Evolutionary conservation across 2,329 filamentous ascomycete genomes (phyloP), one percentile per base, ranked within the genome.

Genomic region (Aspergillus sp.): DNA sequence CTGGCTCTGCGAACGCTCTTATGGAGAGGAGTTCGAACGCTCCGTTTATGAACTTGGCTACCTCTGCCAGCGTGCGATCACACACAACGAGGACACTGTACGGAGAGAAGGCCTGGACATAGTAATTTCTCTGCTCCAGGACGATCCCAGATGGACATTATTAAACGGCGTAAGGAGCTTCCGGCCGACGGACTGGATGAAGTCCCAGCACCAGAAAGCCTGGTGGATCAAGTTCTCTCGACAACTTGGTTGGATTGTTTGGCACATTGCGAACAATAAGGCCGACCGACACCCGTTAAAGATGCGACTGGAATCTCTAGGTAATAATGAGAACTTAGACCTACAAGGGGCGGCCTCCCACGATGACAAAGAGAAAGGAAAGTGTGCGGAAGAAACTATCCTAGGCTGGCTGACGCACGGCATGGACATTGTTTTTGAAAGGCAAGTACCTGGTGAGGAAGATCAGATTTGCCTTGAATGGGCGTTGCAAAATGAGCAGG

Each of bases 1-100:
- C 9, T 75, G 73, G 72, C 58, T 75, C 1, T 71, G 70, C 19
- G 39, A 70, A 23, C 62, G 71, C 2, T 68, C 65, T 21, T 67
- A 67, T 5, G 62, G 62, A 1, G 10, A 39, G 4, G 67, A 73
- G 9, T 69, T 73, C 13, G 63, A 72, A 7, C 41, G 49, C 4
- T 72, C 70, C 5, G 43, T 68, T 0, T 67, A 67, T 15, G 67
- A 69, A 8, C 19, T 75, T 0, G 72, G 70, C 1, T 62, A 63
- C 21, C 60, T 74, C 8, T 73, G 71, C 45, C 67, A 63, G 4
- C 65, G 58, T 5, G 71, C 71, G 5, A 59, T 75, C 38, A 6
- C 72, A 3, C 39, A 62, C 1, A 45, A 7, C 1, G 55, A 65
- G 6, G 23, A 55, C 1, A 10, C 10, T 9, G 53, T 64, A 2